These are phyloP conservation scores for Beta lomatogona DNA, from an alignment of 179 eudicot species.

Conservation along the genomic window DNA sequence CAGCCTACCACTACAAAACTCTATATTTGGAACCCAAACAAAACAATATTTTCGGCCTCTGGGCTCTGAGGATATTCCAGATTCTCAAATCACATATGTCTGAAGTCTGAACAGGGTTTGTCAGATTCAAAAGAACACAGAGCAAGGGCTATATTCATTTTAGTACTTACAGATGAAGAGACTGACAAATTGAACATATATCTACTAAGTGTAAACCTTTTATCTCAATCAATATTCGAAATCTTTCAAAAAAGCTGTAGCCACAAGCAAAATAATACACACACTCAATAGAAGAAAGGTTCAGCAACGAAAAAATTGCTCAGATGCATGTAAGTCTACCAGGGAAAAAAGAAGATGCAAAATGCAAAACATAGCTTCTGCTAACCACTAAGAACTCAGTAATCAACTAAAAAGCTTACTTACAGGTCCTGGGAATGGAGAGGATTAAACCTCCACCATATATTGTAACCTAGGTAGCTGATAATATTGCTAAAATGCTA, in stretches of 20 bases:
- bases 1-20: no score
- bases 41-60: background rate
- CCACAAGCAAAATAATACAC: background rate
- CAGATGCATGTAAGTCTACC: background rate
- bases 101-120: background rate
- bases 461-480: background rate
- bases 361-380: background rate
- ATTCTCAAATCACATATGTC: background rate
- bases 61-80: no score
- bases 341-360: background rate
- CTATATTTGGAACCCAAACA: background rate
- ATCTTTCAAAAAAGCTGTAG: background rate
- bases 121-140: background rate
- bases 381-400: background rate
- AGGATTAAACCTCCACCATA: background rate
- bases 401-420: background rate
- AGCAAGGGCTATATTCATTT: background rate
- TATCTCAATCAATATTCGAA: background rate
- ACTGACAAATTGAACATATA: background rate
- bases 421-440: background rate
- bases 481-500: background rate
- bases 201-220: background rate
- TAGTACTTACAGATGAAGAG: background rate
- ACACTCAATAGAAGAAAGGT: background rate
- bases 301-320: background rate